phyloP scores from a whole-genome alignment of 2,329 filamentous ascomycete species.

The Fusarium succisae region DNA sequence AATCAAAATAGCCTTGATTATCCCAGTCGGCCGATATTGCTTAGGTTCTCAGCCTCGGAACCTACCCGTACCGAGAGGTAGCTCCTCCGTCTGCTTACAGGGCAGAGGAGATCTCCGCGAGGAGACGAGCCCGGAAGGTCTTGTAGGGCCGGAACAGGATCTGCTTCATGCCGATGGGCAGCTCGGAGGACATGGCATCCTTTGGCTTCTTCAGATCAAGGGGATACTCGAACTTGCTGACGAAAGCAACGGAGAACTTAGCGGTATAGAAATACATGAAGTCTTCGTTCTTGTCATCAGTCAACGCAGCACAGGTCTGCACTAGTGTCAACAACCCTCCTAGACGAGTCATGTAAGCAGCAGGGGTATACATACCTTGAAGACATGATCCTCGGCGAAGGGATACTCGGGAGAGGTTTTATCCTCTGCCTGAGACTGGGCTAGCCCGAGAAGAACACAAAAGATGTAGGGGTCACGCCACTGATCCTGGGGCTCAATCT shows the following conservation, averaged over 20 bases:
- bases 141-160: conserved; percentile 31
- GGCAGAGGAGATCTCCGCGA: conserved; percentile 3
- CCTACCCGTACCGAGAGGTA: not conserved
- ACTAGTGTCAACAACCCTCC: not conserved
- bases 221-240: conserved; percentile 40
- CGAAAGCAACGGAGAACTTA: conserved; percentile 22
- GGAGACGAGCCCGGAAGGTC: conserved; percentile 19
- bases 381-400: not conserved
- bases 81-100: not conserved
- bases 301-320: conserved; percentile 23
- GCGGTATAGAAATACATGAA: conserved; percentile 37
- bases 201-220: conserved; percentile 1
- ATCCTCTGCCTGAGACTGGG: conserved; percentile 36
- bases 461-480: conserved; percentile 40
- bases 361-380: conserved; percentile 23
- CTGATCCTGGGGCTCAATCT: conserved; percentile 28
- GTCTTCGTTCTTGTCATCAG: conserved; percentile 31
- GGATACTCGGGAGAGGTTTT: not conserved
- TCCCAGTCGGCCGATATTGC: not conserved
- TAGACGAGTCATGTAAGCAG: not conserved
- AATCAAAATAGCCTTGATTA: not conserved
- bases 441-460: conserved; percentile 36
- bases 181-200: not conserved
- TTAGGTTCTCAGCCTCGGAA: not conserved
- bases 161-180: conserved; percentile 17